Evolutionary conservation across 768 basidiomycete species (phyloP).

Genomic region (Jaapia argillacea): DNA sequence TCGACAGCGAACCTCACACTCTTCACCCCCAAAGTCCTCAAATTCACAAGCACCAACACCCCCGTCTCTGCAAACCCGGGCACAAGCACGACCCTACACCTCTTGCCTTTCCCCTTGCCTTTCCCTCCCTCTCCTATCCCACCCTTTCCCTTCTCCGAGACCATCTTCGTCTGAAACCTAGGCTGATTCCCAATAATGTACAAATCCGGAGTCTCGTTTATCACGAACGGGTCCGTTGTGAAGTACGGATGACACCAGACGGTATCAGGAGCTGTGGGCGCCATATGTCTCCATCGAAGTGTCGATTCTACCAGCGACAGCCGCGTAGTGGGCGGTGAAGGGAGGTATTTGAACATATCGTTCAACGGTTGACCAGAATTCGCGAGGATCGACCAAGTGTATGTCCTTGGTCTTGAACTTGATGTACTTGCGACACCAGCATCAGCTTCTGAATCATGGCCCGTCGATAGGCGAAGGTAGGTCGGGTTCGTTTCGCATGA

Average conservation of each 20-base stretch:
- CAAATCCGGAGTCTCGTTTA: constrained; percentile 77
- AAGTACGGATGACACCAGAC: constrained; percentile 97
- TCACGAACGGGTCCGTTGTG: constrained; percentile 79
- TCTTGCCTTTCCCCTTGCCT: constrained; percentile 22
- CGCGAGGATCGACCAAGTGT: constrained; percentile 57
- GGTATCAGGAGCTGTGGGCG: constrained; percentile 98
- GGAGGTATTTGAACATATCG: constrained; percentile 92
- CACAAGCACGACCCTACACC: constrained; percentile 68
- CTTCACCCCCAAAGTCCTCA: constrained; percentile 64
- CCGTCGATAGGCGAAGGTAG: constrained; percentile 58
- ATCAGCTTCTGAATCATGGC: constrained; percentile 21
- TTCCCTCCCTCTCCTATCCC: constrained; percentile 10
- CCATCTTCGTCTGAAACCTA: constrained; percentile 64
- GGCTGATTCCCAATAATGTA: constrained; percentile 93
- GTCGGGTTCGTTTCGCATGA: constrained; percentile 82
- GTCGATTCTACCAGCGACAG: constrained; percentile 70
- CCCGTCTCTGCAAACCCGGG: constrained; percentile 79
- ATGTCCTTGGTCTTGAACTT: constrained; percentile 5
- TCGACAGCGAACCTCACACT: constrained; percentile 44
- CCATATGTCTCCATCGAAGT: constrained; percentile 89
- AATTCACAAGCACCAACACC: constrained; percentile 67
- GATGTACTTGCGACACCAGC: not conserved
- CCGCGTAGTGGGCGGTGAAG: constrained; percentile 58
- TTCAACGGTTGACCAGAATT: constrained; percentile 90
- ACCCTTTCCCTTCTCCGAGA: constrained; percentile 27